Evolutionary conservation across 805 yeast species (phyloP).

Genomic region (Cephaloascus albidus): DNA sequence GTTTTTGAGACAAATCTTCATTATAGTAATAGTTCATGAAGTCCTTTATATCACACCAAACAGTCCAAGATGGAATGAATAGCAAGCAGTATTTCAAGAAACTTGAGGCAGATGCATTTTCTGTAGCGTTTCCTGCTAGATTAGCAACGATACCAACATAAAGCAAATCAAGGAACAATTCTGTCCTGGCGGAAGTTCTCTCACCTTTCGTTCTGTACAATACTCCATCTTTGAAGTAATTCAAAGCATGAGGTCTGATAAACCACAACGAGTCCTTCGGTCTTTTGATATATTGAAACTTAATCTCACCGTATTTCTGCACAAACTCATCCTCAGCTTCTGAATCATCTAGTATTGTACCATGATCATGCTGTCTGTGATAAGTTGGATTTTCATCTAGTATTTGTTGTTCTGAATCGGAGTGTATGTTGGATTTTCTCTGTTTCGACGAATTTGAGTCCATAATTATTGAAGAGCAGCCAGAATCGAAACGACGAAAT

Average conservation of each 20-base stretch:
- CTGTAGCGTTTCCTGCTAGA: slow-evolving; percentile 44
- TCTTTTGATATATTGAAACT: slow-evolving; percentile 34
- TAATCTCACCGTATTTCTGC: slow-evolving; percentile 37
- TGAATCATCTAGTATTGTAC: slow-evolving; percentile 11
- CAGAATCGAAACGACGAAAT: too few species aligned
- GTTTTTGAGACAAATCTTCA: slow-evolving; percentile 48
- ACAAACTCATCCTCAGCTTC: slow-evolving; percentile 34
- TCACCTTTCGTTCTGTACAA: slow-evolving; percentile 48
- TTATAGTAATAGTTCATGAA: slow-evolving; percentile 55
- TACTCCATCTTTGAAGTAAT: slow-evolving; percentile 49
- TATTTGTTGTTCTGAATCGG: neutral
- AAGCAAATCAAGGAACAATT: slow-evolving; percentile 52
- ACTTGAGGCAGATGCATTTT: slow-evolving; percentile 36
- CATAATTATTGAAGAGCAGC: too few species aligned
- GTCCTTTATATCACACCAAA: slow-evolving; percentile 59
- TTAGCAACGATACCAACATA: slow-evolving; percentile 59
- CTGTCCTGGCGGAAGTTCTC: slow-evolving; percentile 40
- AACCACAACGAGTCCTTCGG: slow-evolving; percentile 30
- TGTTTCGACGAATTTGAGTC: too few species aligned
- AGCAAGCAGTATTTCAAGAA: slow-evolving; percentile 38
- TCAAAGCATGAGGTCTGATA: slow-evolving; percentile 48
- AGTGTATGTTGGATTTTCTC: too few species aligned
- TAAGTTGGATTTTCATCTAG: neutral
- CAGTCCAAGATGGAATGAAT: slow-evolving; percentile 51
- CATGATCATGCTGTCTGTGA: neutral